A percentile compares a stretch with the other conserved stretches of the same genome.
phyloP scores from a whole-genome alignment of 768 basidiomycete species.

The Lentinula boryana region DNA sequence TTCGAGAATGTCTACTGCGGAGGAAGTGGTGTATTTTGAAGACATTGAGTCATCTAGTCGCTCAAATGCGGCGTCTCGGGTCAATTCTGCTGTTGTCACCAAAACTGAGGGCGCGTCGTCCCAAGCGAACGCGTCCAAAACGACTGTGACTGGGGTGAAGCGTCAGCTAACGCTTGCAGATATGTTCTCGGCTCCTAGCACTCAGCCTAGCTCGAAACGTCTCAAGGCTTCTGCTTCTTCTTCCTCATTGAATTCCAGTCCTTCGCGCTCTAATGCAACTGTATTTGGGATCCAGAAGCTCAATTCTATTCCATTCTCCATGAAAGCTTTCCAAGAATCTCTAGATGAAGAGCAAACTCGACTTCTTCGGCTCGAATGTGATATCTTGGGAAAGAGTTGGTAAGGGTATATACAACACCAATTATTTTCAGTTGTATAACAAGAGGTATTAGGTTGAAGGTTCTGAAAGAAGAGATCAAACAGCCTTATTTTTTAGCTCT shows the following conservation, averaged over 20 bases:
- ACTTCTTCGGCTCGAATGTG: slow-evolving; percentile 62
- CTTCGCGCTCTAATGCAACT: slow-evolving; percentile 7
- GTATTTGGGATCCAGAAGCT: slow-evolving; percentile 26
- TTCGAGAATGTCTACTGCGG: background rate
- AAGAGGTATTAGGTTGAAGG: slow-evolving; percentile 50
- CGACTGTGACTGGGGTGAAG: slow-evolving; percentile 21
- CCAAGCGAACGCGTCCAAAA: slow-evolving; percentile 10
- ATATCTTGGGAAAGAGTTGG: slow-evolving; percentile 73
- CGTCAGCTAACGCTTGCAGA: slow-evolving; percentile 64
- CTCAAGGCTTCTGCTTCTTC: slow-evolving; percentile 28
- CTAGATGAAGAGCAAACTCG: slow-evolving; percentile 51
- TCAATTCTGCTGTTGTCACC: background rate
- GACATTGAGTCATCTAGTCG: slow-evolving; percentile 4
- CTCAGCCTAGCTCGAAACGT: slow-evolving; percentile 40
- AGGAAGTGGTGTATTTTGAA: slow-evolving; percentile 12
- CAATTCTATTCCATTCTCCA: slow-evolving; percentile 67
- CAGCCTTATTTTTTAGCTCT: slow-evolving; percentile 73
- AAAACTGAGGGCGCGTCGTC: background rate
- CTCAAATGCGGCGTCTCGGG: background rate
- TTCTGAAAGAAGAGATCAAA: slow-evolving; percentile 67
- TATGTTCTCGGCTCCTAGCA: slow-evolving; percentile 43
- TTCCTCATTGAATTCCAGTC: slow-evolving; percentile 13
- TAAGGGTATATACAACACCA: slow-evolving; percentile 20
- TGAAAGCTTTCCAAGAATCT: slow-evolving; percentile 43
- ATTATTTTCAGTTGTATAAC: background rate